These are phyloP conservation scores for Schoenoplectus tabernaemontani DNA, from an alignment of 202 grass and related monocot species.

Conservation along the genomic window DNA sequence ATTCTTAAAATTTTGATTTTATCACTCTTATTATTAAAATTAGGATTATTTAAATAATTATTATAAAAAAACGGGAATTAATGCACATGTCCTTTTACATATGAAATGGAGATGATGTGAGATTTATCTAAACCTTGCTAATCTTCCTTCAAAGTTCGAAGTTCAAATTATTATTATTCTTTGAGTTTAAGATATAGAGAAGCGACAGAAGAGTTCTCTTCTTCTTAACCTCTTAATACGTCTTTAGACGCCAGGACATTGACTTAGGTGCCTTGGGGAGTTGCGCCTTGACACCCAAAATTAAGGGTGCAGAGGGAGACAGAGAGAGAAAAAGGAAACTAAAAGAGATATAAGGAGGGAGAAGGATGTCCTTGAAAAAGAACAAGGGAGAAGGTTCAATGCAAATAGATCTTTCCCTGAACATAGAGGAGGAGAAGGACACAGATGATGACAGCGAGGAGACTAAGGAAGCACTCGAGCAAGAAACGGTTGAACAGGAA, in stretches of 20 bases:
- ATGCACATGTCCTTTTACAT: background rate
- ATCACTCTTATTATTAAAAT: too few species aligned
- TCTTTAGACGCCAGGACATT: slow-evolving; percentile 31
- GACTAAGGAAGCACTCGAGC: background rate
- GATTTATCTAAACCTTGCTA: slow-evolving; percentile 16
- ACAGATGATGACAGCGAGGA: slow-evolving; percentile 12
- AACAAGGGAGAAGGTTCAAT: slow-evolving; percentile 5
- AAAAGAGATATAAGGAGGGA: background rate
- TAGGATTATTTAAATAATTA: too few species aligned
- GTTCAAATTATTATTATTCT: background rate
- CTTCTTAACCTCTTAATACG: slow-evolving; percentile 18
- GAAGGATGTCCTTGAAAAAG: background rate
- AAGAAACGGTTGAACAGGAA: background rate
- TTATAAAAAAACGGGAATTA: background rate
- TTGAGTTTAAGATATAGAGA: slow-evolving; percentile 18
- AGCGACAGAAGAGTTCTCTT: slow-evolving; percentile 17
- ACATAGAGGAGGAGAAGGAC: slow-evolving; percentile 17
- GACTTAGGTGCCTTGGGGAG: slow-evolving; percentile 22
- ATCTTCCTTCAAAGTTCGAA: slow-evolving; percentile 19
- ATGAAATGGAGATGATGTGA: background rate
- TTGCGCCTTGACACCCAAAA: slow-evolving; percentile 17
- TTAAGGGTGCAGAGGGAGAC: background rate
- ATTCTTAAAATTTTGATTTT: too few species aligned
- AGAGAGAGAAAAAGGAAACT: background rate
- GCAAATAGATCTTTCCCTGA: slow-evolving; percentile 33